Conservation (phyloP, 371 early-diverging fungal species). For the Mortierella sp. region DNA sequence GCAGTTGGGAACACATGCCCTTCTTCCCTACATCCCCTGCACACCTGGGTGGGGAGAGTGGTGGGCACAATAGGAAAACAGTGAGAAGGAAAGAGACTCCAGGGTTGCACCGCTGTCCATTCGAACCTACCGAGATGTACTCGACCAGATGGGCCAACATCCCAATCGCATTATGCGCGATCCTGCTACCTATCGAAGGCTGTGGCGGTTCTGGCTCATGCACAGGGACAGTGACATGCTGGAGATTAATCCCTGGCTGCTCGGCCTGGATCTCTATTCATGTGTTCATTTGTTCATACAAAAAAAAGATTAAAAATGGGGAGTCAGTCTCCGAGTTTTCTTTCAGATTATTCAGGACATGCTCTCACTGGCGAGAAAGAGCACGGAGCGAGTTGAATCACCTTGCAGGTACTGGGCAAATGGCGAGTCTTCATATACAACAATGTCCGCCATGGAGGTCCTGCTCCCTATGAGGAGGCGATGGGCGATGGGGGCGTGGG, state of each 20-base stretch:
- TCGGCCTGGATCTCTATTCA: constrained; percentile 49
- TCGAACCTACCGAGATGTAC: constrained; percentile 38
- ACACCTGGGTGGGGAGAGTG: neutral
- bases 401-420: constrained; percentile 73
- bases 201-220: constrained; percentile 38
- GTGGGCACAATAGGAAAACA: neutral
- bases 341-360: neutral
- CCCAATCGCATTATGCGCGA: constrained; percentile 39
- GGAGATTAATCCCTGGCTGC: constrained; percentile 36
- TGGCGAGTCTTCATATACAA: constrained; percentile 81
- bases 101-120: too few species aligned
- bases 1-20: too few species aligned
- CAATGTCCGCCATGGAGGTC: constrained; percentile 64
- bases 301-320: too few species aligned
- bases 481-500: neutral
- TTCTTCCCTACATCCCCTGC: neutral
- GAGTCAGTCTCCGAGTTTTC: too few species aligned
- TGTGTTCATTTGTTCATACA: too few species aligned
- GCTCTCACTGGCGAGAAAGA: neutral
- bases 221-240: constrained; percentile 39
- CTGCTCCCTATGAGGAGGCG: neutral
- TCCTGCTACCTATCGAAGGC: constrained; percentile 22
- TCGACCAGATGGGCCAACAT: constrained; percentile 42
- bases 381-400: constrained; percentile 29
- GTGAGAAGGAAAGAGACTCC: constrained; percentile 2